Percentiles rank a stretch among this genome's conserved stretches.
Evolutionary conservation across 176 grass and related monocot genomes (phyloP).

Genomic region (Carex pumila): DNA sequence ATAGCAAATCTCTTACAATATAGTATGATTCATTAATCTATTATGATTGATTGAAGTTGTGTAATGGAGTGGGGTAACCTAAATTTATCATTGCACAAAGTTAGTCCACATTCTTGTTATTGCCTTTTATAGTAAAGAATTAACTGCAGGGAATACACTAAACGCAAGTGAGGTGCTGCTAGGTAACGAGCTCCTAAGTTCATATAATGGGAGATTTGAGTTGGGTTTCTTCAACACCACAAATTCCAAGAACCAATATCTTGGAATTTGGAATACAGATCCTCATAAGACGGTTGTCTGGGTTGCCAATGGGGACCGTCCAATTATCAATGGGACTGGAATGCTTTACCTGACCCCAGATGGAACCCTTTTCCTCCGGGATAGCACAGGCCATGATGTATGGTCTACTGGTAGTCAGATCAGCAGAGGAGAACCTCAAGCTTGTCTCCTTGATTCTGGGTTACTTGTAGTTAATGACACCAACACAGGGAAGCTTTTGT

Average conservation of each 20-base stretch:
- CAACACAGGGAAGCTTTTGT: neutral
- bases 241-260: neutral
- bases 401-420: constrained; percentile 4
- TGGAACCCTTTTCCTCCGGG: neutral
- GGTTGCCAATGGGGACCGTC: neutral
- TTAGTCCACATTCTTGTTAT: no score
- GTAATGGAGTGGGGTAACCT: neutral
- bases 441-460: neutral
- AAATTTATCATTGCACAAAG: neutral
- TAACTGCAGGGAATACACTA: neutral
- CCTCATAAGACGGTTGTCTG: neutral
- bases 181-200: neutral
- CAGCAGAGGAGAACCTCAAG: neutral
- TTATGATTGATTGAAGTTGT: neutral
- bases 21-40: neutral
- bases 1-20: neutral
- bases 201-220: constrained; percentile 4
- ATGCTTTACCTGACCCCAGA: neutral
- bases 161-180: neutral
- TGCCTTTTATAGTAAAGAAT: no score
- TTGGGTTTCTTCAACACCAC: constrained; percentile 16
- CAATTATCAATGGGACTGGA: neutral
- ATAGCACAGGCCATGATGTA: neutral
- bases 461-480: neutral
- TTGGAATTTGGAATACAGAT: constrained; percentile 1